These are phyloP conservation scores for Hyphopichia homilentoma DNA, from an alignment of 805 yeast species.

Conservation along the genomic window DNA sequence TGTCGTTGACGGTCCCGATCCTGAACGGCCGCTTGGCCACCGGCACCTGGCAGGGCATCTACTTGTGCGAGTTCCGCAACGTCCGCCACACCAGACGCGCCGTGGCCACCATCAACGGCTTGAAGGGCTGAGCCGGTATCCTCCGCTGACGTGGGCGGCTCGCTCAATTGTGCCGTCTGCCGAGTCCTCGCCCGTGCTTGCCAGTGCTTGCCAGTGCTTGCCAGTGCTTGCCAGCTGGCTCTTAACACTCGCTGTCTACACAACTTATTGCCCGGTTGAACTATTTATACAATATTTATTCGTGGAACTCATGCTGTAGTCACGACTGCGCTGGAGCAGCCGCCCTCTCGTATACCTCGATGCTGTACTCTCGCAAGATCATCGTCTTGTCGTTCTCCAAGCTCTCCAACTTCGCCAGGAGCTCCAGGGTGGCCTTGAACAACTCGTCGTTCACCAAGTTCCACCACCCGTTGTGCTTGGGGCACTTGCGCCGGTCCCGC, in stretches of 20 bases:
- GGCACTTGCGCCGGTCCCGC: constrained; percentile 53
- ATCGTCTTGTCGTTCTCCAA: constrained; percentile 23
- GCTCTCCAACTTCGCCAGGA: constrained; percentile 28
- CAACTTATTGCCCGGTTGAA: too few species aligned
- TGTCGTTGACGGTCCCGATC: constrained; percentile 64
- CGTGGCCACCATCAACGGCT: constrained; percentile 72
- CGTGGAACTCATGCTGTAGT: too few species aligned
- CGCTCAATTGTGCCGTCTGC: too few species aligned
- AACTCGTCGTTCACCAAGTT: constrained; percentile 32
- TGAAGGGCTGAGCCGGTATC: constrained; percentile 27
- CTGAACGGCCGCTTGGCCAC: constrained; percentile 61
- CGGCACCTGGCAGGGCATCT: constrained; percentile 88
- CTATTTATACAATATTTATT: too few species aligned
- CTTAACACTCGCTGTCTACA: too few species aligned
- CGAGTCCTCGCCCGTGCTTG: too few species aligned
- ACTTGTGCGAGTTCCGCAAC: constrained; percentile 68
- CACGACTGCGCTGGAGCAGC: too few species aligned
- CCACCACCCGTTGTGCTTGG: constrained; percentile 52
- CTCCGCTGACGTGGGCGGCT: too few species aligned
- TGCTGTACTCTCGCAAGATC: constrained; percentile 33
- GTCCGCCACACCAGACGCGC: constrained; percentile 60
- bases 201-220: too few species aligned
- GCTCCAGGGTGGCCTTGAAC: constrained; percentile 25
- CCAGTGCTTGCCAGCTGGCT: too few species aligned
- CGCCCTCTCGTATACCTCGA: constrained; percentile 20